phyloP scores from a whole-genome alignment of 176 grass and related monocot genomes.

The Oryza meyeriana region DNA sequence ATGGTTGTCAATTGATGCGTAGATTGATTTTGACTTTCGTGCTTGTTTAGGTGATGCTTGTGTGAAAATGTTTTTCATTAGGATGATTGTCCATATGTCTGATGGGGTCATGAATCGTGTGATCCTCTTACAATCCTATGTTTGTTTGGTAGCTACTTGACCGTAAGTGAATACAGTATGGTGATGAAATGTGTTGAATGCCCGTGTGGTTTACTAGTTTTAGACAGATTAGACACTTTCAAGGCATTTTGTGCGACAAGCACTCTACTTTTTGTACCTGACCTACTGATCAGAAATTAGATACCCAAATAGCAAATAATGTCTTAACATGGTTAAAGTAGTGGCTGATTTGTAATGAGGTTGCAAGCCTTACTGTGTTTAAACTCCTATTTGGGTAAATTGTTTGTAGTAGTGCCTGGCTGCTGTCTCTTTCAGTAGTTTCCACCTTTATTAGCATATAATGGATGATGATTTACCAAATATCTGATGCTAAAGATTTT shows the following conservation, averaged over 20 bases:
- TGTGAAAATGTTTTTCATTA: background rate
- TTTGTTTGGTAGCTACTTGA: background rate
- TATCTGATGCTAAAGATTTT: background rate
- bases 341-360: background rate
- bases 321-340: background rate
- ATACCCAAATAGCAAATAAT: background rate
- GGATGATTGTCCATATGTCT: background rate
- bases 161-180: background rate
- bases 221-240: background rate
- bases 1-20: background rate
- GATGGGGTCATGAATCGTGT: background rate
- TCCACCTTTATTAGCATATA: background rate
- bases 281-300: background rate
- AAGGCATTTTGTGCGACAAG: background rate
- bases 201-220: background rate
- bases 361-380: background rate
- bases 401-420: background rate
- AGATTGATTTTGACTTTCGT: conserved; percentile 12
- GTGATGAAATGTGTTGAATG: background rate
- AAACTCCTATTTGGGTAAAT: background rate
- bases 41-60: background rate
- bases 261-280: background rate
- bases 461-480: background rate
- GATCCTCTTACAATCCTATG: background rate
- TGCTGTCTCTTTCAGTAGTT: background rate